Base-by-base conservation (phyloP, 2,329 filamentous ascomycete genomes). In the Macroventuria anomochaeta region DNA sequence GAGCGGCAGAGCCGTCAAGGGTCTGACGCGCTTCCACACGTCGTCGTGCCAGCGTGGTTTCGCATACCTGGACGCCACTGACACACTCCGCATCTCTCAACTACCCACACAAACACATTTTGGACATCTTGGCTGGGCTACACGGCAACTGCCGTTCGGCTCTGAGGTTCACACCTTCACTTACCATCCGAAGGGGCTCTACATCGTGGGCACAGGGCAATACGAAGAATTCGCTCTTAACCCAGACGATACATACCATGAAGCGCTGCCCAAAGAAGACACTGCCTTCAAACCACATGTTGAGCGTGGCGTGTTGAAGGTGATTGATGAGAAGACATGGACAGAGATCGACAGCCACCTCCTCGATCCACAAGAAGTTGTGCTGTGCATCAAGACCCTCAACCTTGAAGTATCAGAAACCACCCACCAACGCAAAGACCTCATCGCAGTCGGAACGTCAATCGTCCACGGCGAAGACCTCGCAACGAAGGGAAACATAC, bases 391-490 rank as follows among this genome's bases (percentile, higher is more conserved):
- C 67, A 88, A 93, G 72, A 88, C 89, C 4, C 82, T 97, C 32
- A 88, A 89, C 48, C 84, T 99, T 12, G 95, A 97, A 74, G 82
- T 96, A 7, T 97, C 93, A 0, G 95, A 99, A 75, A 86, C 88
- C 28, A 97, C 92, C 0, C 91, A 95, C 69, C 90, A 96, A 71
- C 87, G 91, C 13, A 89, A 87, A 65, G 88, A 90, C 67, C 82
- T 97, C 39, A 83, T 99, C 43, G 86, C 88, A 0, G 88, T 97
- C 1, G 95, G 93, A 12, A 96, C 93, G 0, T 88, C 91, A 1
- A 83, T 95, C 21, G 84, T 88, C n/a, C 88, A 88, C 55, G 95
- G 95, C 33, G 95, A 99, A 75, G 95, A 97, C 68, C 84, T 96
- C 51, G 88, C 93, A 0, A 88, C 92, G 0, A 86, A 90, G 38